These are phyloP conservation scores for Pouteria glomerata DNA, from an alignment of 148 eudicot genomes.

Conservation along the genomic window DNA sequence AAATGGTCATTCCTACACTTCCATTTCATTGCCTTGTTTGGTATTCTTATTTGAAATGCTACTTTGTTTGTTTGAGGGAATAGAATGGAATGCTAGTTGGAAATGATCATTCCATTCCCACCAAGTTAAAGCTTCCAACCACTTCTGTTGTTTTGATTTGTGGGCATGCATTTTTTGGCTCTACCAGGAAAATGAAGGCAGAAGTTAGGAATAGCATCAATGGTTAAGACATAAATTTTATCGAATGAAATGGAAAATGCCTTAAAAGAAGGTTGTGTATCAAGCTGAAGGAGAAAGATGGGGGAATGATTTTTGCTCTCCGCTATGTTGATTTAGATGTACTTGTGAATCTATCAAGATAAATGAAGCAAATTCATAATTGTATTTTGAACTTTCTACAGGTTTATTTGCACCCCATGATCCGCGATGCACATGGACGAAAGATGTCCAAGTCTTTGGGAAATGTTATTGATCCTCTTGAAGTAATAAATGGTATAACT, in stretches of 20 bases:
- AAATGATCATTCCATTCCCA: too few species aligned
- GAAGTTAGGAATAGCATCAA: neutral
- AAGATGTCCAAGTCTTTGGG: constrained; percentile 98
- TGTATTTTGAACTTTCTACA: constrained; percentile 19
- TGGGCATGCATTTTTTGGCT: constrained; percentile 4
- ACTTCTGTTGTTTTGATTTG: neutral
- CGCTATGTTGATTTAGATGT: neutral
- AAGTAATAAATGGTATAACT: constrained; percentile 77
- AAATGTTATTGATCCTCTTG: constrained; percentile 89
- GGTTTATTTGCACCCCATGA: constrained; percentile 98
- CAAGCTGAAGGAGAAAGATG: neutral
- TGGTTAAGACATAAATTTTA: neutral
- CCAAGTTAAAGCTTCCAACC: neutral
- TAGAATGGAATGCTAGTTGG: too few species aligned
- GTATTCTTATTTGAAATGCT: too few species aligned
- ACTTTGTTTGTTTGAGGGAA: too few species aligned
- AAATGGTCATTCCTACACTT: too few species aligned
- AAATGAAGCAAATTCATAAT: neutral
- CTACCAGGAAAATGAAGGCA: neutral
- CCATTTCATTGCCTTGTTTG: too few species aligned
- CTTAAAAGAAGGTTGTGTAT: neutral
- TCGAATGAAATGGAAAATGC: neutral
- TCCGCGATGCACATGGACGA: constrained; percentile 94
- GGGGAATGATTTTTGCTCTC: neutral
- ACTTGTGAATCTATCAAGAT: neutral